Percentiles rank a stretch among this genome's conserved stretches.
Evolutionary conservation across 139 green algal species (phyloP).

Genomic region (Zygnema circumcarinatum): DNA sequence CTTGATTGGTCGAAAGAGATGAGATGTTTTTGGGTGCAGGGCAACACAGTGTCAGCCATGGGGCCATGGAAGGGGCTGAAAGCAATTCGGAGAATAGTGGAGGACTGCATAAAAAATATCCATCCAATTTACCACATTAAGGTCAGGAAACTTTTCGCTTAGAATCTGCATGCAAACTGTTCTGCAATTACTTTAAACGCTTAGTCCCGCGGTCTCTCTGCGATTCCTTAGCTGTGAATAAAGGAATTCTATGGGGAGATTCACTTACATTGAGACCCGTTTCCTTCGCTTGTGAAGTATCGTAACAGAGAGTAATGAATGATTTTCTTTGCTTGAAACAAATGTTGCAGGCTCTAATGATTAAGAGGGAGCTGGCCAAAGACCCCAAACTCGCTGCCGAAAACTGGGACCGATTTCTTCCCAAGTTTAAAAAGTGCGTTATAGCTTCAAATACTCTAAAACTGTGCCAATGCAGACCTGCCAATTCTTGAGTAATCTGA

Average conservation of each 20-base stretch:
- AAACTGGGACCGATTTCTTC: constrained; percentile 98
- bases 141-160: constrained; percentile 17
- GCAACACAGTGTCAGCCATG: constrained; percentile 97
- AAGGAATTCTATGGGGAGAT: too few species aligned
- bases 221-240: too few species aligned
- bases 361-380: constrained; percentile 97
- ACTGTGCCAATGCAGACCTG: too few species aligned
- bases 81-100: constrained; percentile 86
- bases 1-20: too few species aligned
- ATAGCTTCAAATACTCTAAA: not conserved
- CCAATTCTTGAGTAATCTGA: too few species aligned
- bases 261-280: not conserved
- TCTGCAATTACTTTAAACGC: too few species aligned
- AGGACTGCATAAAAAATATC: constrained; percentile 98
- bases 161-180: too few species aligned
- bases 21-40: constrained; percentile 69
- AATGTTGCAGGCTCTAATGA: constrained; percentile 89
- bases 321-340: not conserved
- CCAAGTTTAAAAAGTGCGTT: constrained; percentile 94
- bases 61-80: constrained; percentile 94
- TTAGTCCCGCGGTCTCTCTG: too few species aligned
- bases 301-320: too few species aligned
- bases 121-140: constrained; percentile 99
- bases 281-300: not conserved
- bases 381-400: constrained; percentile 85